phyloP scores from a whole-genome alignment of 2,329 filamentous ascomycete genomes.

The Amphichorda felina region DNA sequence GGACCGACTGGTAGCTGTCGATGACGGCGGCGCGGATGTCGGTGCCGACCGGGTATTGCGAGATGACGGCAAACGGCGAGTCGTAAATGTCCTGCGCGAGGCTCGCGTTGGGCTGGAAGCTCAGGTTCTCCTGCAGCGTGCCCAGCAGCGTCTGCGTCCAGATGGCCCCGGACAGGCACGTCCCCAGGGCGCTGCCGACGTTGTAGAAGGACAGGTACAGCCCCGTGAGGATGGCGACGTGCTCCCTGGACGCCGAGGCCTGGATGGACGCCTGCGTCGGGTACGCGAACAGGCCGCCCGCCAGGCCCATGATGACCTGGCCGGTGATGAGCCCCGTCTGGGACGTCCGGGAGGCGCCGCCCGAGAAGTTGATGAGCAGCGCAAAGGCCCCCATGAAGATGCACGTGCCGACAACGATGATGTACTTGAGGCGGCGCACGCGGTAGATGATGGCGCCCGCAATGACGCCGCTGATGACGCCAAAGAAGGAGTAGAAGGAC shows the following conservation, averaged over 20 bases:
- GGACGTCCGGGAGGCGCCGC: constrained; percentile 26
- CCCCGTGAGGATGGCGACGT: constrained; percentile 24
- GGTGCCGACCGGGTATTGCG: constrained; percentile 26
- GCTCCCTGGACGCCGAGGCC: constrained; percentile 21
- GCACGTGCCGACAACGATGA: constrained; percentile 43
- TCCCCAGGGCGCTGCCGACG: constrained; percentile 27
- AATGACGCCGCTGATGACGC: constrained; percentile 40
- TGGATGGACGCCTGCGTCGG: constrained; percentile 27
- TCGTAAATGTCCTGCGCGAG: constrained; percentile 23
- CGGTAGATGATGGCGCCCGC: constrained; percentile 39
- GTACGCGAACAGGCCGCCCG: constrained; percentile 42
- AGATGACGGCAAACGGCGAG: constrained; percentile 20
- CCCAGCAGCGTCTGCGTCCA: constrained; percentile 27
- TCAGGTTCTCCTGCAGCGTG: constrained; percentile 16
- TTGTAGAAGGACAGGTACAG: constrained; percentile 29
- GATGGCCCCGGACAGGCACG: constrained; percentile 25
- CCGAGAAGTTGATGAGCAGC: constrained; percentile 41
- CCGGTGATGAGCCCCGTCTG: constrained; percentile 41
- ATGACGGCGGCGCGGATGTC: constrained; percentile 30
- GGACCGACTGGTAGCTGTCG: constrained; percentile 28
- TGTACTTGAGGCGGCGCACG: constrained; percentile 41
- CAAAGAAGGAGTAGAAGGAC: constrained; percentile 40
- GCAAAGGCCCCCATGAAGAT: constrained; percentile 45
- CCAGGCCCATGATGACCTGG: constrained; percentile 44
- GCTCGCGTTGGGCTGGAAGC: constrained; percentile 16